A percentile compares a stretch with the other conserved stretches of the same genome.
These are phyloP conservation scores for Didymella arachidicola DNA, from an alignment of 2,329 filamentous ascomycete genomes.

Conservation along the genomic window DNA sequence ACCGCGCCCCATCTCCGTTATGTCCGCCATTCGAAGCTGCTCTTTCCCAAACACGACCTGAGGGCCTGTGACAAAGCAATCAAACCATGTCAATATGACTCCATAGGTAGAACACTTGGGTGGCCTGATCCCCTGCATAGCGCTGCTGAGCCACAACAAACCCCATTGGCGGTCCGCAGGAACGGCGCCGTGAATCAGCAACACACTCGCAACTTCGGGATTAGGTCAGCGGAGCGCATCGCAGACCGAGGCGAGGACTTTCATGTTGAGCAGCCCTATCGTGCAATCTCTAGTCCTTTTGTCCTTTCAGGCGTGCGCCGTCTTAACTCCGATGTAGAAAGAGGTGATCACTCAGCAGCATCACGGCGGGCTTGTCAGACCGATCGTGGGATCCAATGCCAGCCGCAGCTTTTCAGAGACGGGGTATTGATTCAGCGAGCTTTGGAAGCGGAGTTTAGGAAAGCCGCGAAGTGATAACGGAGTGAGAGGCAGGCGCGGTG, in stretches of 20 bases:
- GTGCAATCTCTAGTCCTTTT: not conserved
- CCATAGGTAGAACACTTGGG: not conserved
- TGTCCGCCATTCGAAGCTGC: conserved; percentile 1
- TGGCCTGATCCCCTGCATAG: not conserved
- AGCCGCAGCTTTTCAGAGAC: not conserved
- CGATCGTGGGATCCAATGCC: not conserved
- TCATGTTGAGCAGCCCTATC: not conserved
- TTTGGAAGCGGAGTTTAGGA: not conserved
- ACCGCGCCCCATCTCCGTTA: not conserved
- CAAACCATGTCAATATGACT: not conserved
- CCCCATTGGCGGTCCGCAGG: not conserved
- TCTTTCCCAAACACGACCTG: not conserved
- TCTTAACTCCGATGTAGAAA: conserved; percentile 4
- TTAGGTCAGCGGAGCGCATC: not conserved
- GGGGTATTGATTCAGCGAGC: not conserved
- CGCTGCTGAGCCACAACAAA: not conserved
- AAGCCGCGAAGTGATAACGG: not conserved
- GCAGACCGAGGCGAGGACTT: not conserved
- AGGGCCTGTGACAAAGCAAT: not conserved
- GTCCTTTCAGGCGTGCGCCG: not conserved
- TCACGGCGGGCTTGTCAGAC: not conserved
- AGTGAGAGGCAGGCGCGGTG: not conserved
- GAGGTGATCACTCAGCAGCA: conserved; percentile 5
- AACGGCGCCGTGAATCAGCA: not conserved
- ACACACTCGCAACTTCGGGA: not conserved